Percentiles rank a stretch among this genome's conserved stretches.
Conservation (phyloP, 305 asterid genomes). For the Fraxinus sp. region DNA sequence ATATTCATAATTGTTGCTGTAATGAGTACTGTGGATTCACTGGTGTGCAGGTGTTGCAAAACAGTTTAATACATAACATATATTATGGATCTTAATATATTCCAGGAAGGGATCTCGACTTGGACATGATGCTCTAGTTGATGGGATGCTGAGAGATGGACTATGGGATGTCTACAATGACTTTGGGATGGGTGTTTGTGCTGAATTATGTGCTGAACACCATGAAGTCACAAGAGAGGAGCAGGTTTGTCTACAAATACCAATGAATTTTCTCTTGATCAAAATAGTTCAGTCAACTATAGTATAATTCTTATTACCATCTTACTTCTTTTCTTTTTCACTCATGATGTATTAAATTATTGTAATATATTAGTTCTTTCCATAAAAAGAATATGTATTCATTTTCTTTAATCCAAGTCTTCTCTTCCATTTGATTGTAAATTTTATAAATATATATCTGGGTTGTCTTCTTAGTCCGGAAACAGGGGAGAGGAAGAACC, state of each 20-base stretch:
- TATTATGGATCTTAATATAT: conserved; percentile 28
- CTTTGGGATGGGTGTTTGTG: conserved; percentile 96
- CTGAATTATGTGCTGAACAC: conserved; percentile 85
- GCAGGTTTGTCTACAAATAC: conserved; percentile 54
- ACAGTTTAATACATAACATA: neutral
- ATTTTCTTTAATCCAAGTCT: neutral
- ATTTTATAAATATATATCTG: neutral
- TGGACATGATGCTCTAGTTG: conserved; percentile 94
- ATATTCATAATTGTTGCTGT: neutral
- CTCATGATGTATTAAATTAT: neutral
- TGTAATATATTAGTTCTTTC: conserved; percentile 2
- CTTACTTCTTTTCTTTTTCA: conserved; percentile 1
- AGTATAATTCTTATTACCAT: neutral
- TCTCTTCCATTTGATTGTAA: neutral
- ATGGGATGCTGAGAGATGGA: conserved; percentile 98
- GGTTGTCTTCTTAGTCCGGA: neutral
- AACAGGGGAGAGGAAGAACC: neutral
- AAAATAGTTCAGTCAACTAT: neutral
- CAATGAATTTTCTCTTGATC: neutral
- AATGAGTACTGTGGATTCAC: neutral
- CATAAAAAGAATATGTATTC: neutral
- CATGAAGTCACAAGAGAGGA: conserved; percentile 81
- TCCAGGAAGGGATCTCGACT: conserved; percentile 94
- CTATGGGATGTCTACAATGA: conserved; percentile 95
- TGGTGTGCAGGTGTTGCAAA: neutral